Base-by-base conservation (phyloP, 169 alveolate species). In the Plasmodium cynomolgi region DNA sequence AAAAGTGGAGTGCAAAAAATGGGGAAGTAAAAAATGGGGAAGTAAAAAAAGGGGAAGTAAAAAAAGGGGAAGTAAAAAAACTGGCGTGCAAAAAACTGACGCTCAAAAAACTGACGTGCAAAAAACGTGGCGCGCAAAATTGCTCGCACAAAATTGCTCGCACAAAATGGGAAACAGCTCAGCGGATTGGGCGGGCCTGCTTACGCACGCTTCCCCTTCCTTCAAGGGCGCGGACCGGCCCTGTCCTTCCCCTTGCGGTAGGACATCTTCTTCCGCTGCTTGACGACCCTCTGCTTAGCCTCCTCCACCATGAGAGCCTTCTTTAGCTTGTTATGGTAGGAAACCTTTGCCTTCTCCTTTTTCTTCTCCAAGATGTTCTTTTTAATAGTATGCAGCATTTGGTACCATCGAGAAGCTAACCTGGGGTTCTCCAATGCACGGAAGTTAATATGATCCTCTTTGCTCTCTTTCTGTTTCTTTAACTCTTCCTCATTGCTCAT, bases 401-500 rank as follows among this genome's bases (percentile, higher is more conserved):
- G 94, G 73, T 90, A 90, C 94, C 94, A 90, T 41, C 73, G 62
- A 3, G 94, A 86, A 58, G 94, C 94, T 58, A 90, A 41, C 50
- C 79, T 90, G 5, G 94, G 94, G 44, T 97, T 98, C 56, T 97
- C 98, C 92, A 96, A 88, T 1, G 97, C 97, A 34, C 95, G 95
- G 73, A 93, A 95, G 84, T 97, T 91, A 41, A 93, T 91, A 33
- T 94, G 37, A 26, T 80, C 75, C 9, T 62, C 86, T 37, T 95
- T 96, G 44, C 93, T 62, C 31, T 84, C 93, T 68, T 96, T 96
- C 62, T 96, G 90, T 54, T 96, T 95, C 17, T 95, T 84, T 26
- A 84, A 34, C 11, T 68, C 77, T 77, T 95, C 91, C 2, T 93
- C n/a, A 44, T 75, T 20, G 29, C 68, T 72, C n/a, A 33, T 29